Conservation (phyloP, 2,329 filamentous ascomycete species). For the Claviceps pazoutovae region DNA sequence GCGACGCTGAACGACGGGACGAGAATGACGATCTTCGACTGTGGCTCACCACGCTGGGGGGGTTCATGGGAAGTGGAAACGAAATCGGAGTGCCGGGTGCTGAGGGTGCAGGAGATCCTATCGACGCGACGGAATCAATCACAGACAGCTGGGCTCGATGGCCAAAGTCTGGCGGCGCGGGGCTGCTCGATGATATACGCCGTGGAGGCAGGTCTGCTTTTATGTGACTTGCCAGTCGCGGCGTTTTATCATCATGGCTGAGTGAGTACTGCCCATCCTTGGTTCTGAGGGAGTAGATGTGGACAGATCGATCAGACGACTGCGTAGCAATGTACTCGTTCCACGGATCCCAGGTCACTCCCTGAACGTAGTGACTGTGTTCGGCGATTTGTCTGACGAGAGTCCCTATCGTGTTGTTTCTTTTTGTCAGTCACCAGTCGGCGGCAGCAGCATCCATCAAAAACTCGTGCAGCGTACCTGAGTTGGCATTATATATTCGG, state of each 20-base stretch:
- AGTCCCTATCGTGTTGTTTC: conserved; percentile 24
- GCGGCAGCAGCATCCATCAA: not conserved
- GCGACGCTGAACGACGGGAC: conserved; percentile 74
- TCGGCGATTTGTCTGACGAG: conserved; percentile 88
- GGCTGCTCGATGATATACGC: conserved; percentile 81
- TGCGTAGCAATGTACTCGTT: conserved; percentile 98
- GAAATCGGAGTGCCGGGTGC: conserved; percentile 89
- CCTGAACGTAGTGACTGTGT: conserved; percentile 96
- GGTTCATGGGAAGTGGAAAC: conserved; percentile 86
- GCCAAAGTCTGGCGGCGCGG: conserved; percentile 71
- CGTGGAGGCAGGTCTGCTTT: conserved; percentile 86
- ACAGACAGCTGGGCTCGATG: conserved; percentile 51
- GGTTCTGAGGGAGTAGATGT: conserved; percentile 90
- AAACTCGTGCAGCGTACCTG: conserved; percentile 40
- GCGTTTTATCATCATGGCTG: conserved; percentile 48
- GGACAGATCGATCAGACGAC: conserved; percentile 92
- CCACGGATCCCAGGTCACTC: conserved; percentile 93
- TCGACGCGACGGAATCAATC: conserved; percentile 34
- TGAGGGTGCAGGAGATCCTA: conserved; percentile 76
- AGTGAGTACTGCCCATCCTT: conserved; percentile 94
- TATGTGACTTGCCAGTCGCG: conserved; percentile 64
- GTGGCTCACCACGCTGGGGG: conserved; percentile 74
- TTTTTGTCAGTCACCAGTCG: conserved; percentile 3
- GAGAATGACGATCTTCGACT: conserved; percentile 93
- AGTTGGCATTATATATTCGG: conserved; percentile 87